phyloP scores from a whole-genome alignment of 1,284 basidiomycete genomes.

The Trametes sp. region DNA sequence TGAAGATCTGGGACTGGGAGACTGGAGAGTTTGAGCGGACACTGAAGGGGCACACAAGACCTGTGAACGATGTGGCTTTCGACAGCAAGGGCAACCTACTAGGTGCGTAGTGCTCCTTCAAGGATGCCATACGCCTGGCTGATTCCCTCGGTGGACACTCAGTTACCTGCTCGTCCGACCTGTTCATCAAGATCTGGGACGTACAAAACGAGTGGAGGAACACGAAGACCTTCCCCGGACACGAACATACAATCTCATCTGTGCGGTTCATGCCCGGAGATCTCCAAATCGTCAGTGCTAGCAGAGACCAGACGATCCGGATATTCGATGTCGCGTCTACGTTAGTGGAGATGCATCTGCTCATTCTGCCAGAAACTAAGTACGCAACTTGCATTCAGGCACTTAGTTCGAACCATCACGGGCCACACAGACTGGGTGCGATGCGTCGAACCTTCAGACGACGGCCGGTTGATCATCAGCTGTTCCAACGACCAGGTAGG shows the following conservation, averaged over 20 bases:
- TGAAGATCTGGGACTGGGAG: slow-evolving; percentile 89
- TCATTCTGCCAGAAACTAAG: neutral
- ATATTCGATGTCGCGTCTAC: slow-evolving; percentile 79
- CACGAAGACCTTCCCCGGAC: slow-evolving; percentile 75
- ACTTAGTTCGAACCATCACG: slow-evolving; percentile 65
- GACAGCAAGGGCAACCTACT: slow-evolving; percentile 73
- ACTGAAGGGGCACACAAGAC: slow-evolving; percentile 80
- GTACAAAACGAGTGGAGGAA: slow-evolving; percentile 78
- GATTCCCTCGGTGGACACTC: neutral
- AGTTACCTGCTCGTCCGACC: slow-evolving; percentile 80
- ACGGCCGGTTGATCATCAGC: slow-evolving; percentile 67
- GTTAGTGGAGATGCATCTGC: slow-evolving; percentile 44
- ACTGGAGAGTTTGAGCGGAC: slow-evolving; percentile 82
- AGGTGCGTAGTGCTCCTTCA: slow-evolving; percentile 52
- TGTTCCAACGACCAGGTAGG: slow-evolving; percentile 77
- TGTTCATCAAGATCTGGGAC: slow-evolving; percentile 85
- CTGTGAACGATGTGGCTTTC: slow-evolving; percentile 77
- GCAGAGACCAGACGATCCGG: slow-evolving; percentile 75
- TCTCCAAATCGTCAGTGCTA: slow-evolving; percentile 72
- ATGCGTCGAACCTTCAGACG: slow-evolving; percentile 62
- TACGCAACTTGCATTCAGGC: slow-evolving; percentile 41
- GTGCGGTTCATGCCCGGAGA: slow-evolving; percentile 79
- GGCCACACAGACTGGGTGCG: slow-evolving; percentile 80
- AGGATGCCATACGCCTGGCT: neutral
- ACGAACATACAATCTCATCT: slow-evolving; percentile 79